Evolutionary conservation across 768 basidiomycete species (phyloP), one percentile per base, ranked within the genome.

Genomic region (Suillus fuscotomentosus): DNA sequence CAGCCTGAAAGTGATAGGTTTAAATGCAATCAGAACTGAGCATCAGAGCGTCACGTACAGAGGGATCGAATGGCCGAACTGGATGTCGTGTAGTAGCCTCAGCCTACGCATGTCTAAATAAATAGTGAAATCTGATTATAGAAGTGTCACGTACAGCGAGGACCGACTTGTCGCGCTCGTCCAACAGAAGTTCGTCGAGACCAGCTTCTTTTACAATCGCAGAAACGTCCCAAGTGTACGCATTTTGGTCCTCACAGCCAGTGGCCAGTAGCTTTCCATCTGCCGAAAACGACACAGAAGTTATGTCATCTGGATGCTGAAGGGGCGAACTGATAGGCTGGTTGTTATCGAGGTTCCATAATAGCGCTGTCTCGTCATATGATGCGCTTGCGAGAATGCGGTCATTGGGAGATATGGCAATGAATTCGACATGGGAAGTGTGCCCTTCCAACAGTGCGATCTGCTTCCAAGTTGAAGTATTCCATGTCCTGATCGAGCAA

Each of bases 281-380:
- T 47, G n/a, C 45, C 0, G n/a, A 47, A 47, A 47, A 47, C 4
- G 45, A 47, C 45, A n/a, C 45, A 5, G 4, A n/a, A n/a, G 0
- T 3, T 3, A n/a, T 10, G 0, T 0, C 0, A 11, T 2, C 0
- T 45, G n/a, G 20, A 45, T 45, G 45, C 0, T 45, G 45, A 1
- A 45, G 45, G 9, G 45, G 10, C 3, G 1, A n/a, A n/a, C 20
- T n/a, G 20, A n/a, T 45, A 3, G 43, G 43, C 43, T 45, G 43
- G 9, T n/a, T n/a, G 43, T 45, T 4, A 9, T 45, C 43, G 3
- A 45, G 20, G 20, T n/a, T 45, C 43, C 43, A 45, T 45, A 45
- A 45, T 10, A 3, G 20, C 3, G 8, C 43, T 45, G 43, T 45
- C 0, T 10, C 0, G 20, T 45, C 43, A 0, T 0, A 1, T 0